Conservation (phyloP, 2,329 filamentous ascomycete genomes). For the Penicillium digitatum region DNA sequence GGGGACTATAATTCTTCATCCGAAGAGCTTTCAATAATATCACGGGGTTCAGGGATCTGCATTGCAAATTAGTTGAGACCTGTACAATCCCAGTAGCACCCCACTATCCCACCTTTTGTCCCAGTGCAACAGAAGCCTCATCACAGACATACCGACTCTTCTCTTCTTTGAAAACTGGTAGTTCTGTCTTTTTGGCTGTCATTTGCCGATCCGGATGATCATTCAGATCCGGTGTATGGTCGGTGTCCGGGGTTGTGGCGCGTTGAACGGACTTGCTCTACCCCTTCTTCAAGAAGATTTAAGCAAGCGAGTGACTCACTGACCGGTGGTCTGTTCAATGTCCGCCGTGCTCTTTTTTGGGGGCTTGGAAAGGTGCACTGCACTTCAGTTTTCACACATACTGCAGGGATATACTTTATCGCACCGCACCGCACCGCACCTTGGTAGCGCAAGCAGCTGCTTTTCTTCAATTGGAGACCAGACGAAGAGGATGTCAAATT, state of each 20-base stretch:
- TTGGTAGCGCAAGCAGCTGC: constrained; percentile 29
- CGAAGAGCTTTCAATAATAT: background rate
- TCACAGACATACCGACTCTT: constrained; percentile 17
- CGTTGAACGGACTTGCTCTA: constrained; percentile 10
- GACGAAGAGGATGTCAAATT: background rate
- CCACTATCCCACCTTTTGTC: constrained; percentile 11
- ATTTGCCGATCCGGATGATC: background rate
- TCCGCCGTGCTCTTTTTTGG: constrained; percentile 19
- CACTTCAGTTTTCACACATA: constrained; percentile 12
- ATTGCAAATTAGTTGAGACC: background rate
- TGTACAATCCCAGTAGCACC: background rate
- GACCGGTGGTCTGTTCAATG: constrained; percentile 19
- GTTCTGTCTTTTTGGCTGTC: background rate
- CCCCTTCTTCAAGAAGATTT: constrained; percentile 18
- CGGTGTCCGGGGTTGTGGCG: background rate
- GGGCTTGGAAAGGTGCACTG: constrained; percentile 18
- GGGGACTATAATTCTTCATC: background rate
- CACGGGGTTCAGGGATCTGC: background rate
- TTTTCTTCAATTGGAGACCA: constrained; percentile 5
- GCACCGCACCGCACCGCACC: constrained; percentile 34
- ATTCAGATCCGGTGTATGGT: background rate
- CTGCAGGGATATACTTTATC: constrained; percentile 31
- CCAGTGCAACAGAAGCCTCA: constrained; percentile 17
- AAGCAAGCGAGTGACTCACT: constrained; percentile 15
- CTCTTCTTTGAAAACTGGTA: constrained; percentile 3